phyloP scores from a whole-genome alignment of 2,329 filamentous ascomycete genomes.

The Alternaria consortialis region DNA sequence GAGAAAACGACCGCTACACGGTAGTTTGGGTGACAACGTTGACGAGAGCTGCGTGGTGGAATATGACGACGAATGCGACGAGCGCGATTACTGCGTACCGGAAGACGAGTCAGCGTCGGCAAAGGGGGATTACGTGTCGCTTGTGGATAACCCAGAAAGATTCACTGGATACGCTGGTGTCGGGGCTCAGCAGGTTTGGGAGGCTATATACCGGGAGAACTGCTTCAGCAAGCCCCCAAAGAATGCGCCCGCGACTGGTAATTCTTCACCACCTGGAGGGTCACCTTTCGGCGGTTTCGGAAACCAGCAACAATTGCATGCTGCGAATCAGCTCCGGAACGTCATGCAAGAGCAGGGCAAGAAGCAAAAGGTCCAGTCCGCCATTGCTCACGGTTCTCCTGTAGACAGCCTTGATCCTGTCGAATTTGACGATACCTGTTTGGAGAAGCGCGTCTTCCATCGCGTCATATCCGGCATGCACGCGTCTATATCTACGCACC shows the following conservation, averaged over 20 bases:
- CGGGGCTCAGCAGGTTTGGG: constrained; percentile 90
- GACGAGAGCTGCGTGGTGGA: constrained; percentile 97
- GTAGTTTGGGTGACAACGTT: constrained; percentile 82
- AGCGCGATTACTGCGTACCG: constrained; percentile 94
- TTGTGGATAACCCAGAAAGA: constrained; percentile 91
- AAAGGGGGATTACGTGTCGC: constrained; percentile 95
- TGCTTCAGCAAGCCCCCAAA: constrained; percentile 73
- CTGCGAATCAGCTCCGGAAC: constrained; percentile 68
- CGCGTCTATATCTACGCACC: constrained; percentile 92
- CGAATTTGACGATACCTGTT: constrained; percentile 87
- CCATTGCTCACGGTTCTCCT: constrained; percentile 61
- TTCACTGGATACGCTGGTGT: constrained; percentile 93
- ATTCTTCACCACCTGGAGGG: constrained; percentile 50
- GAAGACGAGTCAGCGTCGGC: constrained; percentile 87
- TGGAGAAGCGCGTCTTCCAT: constrained; percentile 99
- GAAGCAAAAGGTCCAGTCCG: constrained; percentile 67
- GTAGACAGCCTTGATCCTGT: constrained; percentile 70
- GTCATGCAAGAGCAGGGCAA: constrained; percentile 69
- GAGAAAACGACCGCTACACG: constrained; percentile 77
- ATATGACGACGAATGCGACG: constrained; percentile 96
- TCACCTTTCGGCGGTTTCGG: constrained; percentile 54
- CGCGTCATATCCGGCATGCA: constrained; percentile 97
- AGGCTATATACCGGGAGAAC: constrained; percentile 96
- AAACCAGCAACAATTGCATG: constrained; percentile 59
- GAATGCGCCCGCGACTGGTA: constrained; percentile 43